Evolutionary conservation across 2,329 filamentous ascomycete species (phyloP), one percentile per base, ranked within the genome.

Genomic region (Magnaporthales sp.): DNA sequence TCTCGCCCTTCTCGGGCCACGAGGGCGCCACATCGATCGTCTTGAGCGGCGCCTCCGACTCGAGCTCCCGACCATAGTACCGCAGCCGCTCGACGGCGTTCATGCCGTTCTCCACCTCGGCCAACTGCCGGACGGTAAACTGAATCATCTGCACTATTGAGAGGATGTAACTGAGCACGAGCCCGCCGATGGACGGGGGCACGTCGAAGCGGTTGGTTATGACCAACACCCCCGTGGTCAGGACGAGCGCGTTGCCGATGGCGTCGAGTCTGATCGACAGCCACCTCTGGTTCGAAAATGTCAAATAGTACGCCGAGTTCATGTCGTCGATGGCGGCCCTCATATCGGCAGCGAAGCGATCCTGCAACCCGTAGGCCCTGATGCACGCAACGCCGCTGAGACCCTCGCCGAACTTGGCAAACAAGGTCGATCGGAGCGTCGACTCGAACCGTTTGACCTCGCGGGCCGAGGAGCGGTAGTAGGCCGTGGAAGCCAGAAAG

Each of bases 81-180:
- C 93, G 88, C 38, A 98, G 83, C 64, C 95, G 89, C 78, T 98
- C 94, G 0, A 96, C 95, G 0, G 93, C 89, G 76, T 97, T 98
- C 94, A 98, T 98, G 74, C 93, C 92, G 78, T 97, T 98, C 77
- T 98, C 94, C 9, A 98, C 92, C 77, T 97, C 94, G 29, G 94
- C 94, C 8, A 97, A 83, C 77, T 98, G 94, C 22, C 95, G 87
- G 22, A 98, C 92, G 0, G 92, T 94, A 77, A 97, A 97, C 75
- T 97, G 94, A 70, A 98, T 89, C 90, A 97, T 93, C 76, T 96
- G 92, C 22, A 96, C 93, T 73, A 97, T 96, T 15, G 90, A 86
- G 22, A 99, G 84, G 74, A 98, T 96, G 77, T 98, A 98, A 62
- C 91, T 95, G 26, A 99, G 83, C 0, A 98, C 93, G 54, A 98